These are phyloP conservation scores for Scutellaria baicalensis DNA, from an alignment of 257 asterid species.

Conservation along the genomic window DNA sequence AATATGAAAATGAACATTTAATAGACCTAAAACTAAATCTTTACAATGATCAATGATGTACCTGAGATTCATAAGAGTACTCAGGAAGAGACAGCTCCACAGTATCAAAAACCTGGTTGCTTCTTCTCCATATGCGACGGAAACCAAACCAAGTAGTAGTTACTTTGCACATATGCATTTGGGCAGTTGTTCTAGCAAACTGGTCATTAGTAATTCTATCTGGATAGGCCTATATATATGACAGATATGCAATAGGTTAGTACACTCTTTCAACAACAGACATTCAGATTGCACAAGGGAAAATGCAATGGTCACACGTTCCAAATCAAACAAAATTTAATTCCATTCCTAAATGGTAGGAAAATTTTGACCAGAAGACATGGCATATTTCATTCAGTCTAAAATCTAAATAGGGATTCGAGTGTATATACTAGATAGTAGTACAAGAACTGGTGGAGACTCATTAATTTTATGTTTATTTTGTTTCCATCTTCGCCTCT, in stretches of 20 bases:
- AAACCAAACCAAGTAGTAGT: constrained; percentile 93
- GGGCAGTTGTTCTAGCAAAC: constrained; percentile 55
- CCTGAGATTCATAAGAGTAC: constrained; percentile 83
- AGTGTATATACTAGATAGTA: neutral
- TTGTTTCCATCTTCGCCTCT: neutral
- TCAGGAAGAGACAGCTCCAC: constrained; percentile 90
- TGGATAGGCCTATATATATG: constrained; percentile 58
- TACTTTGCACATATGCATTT: constrained; percentile 59
- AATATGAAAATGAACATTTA: neutral
- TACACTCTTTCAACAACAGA: neutral
- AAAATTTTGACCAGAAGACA: neutral
- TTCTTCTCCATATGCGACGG: constrained; percentile 69
- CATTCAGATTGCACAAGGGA: constrained; percentile 12
- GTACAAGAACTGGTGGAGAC: neutral
- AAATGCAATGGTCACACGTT: neutral
- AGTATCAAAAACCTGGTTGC: constrained; percentile 76
- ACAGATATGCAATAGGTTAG: constrained; percentile 15
- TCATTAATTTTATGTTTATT: neutral
- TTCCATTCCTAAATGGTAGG: neutral
- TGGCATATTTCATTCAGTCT: neutral
- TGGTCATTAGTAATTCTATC: constrained; percentile 30
- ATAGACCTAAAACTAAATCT: neutral
- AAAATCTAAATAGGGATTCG: neutral
- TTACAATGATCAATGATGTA: constrained; percentile 20
- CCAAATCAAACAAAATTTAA: neutral